These are phyloP conservation scores for Yarrowia galli DNA, from an alignment of 1,139 yeast species.

Conservation along the genomic window DNA sequence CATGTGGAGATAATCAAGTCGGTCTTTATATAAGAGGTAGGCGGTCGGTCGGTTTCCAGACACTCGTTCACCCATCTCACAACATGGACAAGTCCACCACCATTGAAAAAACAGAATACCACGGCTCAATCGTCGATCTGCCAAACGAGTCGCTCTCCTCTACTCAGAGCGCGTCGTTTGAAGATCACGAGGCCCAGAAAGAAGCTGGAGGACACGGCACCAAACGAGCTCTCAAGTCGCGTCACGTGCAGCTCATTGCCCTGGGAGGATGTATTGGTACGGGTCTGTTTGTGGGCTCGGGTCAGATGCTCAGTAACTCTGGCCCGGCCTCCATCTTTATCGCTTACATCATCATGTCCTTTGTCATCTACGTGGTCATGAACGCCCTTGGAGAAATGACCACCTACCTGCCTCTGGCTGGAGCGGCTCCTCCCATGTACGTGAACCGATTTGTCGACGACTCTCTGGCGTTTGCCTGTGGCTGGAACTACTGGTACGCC, in stretches of 20 bases:
- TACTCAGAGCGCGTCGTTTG: conserved; percentile 19
- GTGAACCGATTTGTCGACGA: conserved; percentile 43
- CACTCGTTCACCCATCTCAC: background rate
- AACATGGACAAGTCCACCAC: background rate
- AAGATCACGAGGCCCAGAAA: conserved; percentile 7
- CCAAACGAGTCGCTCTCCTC: conserved; percentile 1
- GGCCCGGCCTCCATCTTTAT: conserved; percentile 75
- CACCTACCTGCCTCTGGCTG: conserved; percentile 58
- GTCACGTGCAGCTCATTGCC: conserved; percentile 83
- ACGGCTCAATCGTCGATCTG: conserved; percentile 3
- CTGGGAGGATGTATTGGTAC: conserved; percentile 90
- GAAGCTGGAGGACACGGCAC: conserved; percentile 45
- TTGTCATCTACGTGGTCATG: conserved; percentile 63
- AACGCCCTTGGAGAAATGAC: conserved; percentile 69
- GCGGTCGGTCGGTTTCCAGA: too few relatives aligned
- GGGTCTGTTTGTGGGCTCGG: conserved; percentile 73
- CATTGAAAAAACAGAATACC: conserved; percentile 16
- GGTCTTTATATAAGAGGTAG: background rate
- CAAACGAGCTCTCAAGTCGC: conserved; percentile 56
- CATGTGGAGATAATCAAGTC: background rate
- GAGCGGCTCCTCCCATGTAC: conserved; percentile 47
- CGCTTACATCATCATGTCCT: conserved; percentile 62
- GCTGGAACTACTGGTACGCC: conserved; percentile 52
- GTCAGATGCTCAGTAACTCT: conserved; percentile 61
- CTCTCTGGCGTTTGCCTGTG: conserved; percentile 48